Base-by-base conservation (phyloP, 306 rosid genomes). In the Delonix regia region DNA sequence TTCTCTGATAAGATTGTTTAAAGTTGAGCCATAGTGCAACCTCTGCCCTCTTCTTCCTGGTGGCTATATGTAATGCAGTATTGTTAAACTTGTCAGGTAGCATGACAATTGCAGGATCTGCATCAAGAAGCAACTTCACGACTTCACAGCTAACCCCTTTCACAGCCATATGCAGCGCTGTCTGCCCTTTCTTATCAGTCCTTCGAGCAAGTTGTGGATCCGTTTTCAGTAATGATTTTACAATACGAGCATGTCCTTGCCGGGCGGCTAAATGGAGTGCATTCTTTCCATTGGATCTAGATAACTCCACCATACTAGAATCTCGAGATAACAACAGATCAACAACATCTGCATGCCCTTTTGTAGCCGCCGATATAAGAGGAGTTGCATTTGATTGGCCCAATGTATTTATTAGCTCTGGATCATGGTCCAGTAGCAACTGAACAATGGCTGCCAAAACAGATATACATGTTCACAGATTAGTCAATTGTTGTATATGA, bases 111-210 rank as follows among this genome's bases (percentile, higher is more conserved):
- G 95, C 89, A 7, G 89, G 73, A 80, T 94, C 97, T 7, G 86
- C 87, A 0, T 34, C 34, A 59, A 94, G 87, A 78, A 94, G 86
- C 78, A 89, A 76, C 81, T 61, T 89, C 83, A 94, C 99, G 56
- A 89, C 97, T 75, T 89, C 86, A 78, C 85, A 86, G 74, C 84
- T 92, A 52, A 82, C 77, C 75, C 99, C 97, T 81, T 94, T 94
- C 41, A 90, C 97, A 28, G 97, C 97, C 97, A 92, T 92, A 79
- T 94, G 97, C 74, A 94, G 51, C 3, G 97, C 86, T 38, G 98
- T 92, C 66, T 92, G 98, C 78, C 93, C 95, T 81, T 94, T 92
- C 91, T 89, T 94, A 74, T 94, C 98, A 0, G 80, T 89, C 84
- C 97, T 89, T 65, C 93, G 86, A 34, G 93, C 91, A 49, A 92